Conservation (phyloP, 2,329 filamentous ascomycete species). For the Periconia macrospinosa region DNA sequence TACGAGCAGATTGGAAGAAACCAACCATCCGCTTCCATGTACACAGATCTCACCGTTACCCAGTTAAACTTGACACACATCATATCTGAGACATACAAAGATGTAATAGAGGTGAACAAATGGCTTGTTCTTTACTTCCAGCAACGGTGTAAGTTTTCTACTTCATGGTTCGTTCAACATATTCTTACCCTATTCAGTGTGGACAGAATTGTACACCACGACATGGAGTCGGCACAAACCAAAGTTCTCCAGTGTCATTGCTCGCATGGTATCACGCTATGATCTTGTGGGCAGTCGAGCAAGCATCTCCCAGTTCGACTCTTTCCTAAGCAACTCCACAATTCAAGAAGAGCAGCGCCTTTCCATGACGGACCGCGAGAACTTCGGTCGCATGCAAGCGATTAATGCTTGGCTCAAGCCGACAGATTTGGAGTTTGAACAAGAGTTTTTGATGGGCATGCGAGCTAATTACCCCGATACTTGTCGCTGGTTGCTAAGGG, state of each 20-base stretch:
- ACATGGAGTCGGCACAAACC: slow-evolving; percentile 25
- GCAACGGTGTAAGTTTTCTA: slow-evolving; percentile 1
- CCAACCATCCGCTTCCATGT: slow-evolving; percentile 18
- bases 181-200: slow-evolving; percentile 16
- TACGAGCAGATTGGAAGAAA: slow-evolving; percentile 24
- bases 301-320: slow-evolving; percentile 17
- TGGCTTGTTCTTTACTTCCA: slow-evolving; percentile 14
- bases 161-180: not conserved
- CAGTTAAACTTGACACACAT: not conserved
- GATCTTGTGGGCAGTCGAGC: slow-evolving; percentile 20
- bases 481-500: slow-evolving; percentile 15
- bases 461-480: slow-evolving; percentile 5
- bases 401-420: slow-evolving; percentile 15
- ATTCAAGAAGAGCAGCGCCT: slow-evolving; percentile 2
- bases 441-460: slow-evolving; percentile 8
- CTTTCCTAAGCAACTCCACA: slow-evolving; percentile 1
- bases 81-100: slow-evolving; percentile 4
- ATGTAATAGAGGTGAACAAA: slow-evolving; percentile 13
- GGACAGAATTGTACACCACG: slow-evolving; percentile 25
- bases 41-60: slow-evolving; percentile 1
- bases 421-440: slow-evolving; percentile 10
- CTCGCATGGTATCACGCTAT: slow-evolving; percentile 16
- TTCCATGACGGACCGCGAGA: slow-evolving; percentile 3
- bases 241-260: slow-evolving; percentile 15
- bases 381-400: slow-evolving; percentile 5